phyloP scores from a whole-genome alignment of 2,329 filamentous ascomycete species.

The Cyanodermella asteris region DNA sequence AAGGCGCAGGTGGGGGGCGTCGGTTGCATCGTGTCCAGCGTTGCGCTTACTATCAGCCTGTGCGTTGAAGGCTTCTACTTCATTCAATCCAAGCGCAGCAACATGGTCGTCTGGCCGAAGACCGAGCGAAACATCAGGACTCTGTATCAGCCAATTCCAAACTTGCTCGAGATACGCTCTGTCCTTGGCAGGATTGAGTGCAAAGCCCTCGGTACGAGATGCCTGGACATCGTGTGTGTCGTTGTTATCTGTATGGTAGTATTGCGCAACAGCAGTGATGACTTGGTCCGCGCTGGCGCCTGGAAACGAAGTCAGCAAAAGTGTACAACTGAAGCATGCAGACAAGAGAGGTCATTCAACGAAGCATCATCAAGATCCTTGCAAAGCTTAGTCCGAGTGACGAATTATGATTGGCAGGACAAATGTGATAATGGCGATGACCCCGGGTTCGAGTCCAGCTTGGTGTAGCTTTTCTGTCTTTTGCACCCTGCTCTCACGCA shows the following conservation, averaged over 20 bases:
- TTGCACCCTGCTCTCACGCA: conserved; percentile 17
- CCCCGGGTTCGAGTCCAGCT: no score
- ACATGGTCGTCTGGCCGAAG: no score
- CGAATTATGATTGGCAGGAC: conserved; percentile 1
- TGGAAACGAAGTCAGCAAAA: background rate
- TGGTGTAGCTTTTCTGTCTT: conserved; percentile 1
- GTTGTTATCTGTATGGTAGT: conserved; percentile 1
- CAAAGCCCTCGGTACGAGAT: conserved; percentile 2
- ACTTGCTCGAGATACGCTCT: conserved; percentile 28
- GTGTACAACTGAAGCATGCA: background rate
- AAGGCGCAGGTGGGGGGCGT: conserved; percentile 16
- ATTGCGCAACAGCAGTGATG: background rate
- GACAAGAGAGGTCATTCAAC: background rate
- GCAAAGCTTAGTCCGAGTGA: background rate
- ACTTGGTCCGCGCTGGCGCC: background rate
- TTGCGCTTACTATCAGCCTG: conserved; percentile 1
- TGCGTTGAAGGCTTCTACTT: conserved; percentile 14
- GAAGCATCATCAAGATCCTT: background rate
- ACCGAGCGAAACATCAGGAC: conserved; percentile 33
- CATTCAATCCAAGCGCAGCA: conserved; percentile 19
- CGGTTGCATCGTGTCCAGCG: conserved; percentile 2
- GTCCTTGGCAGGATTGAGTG: conserved; percentile 19
- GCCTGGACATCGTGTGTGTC: background rate
- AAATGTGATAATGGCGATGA: conserved; percentile 11
- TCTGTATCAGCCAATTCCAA: conserved; percentile 34